Conservation (phyloP, 225 moss, liverwort and hornwort species). For the Straminergon stramineum region DNA sequence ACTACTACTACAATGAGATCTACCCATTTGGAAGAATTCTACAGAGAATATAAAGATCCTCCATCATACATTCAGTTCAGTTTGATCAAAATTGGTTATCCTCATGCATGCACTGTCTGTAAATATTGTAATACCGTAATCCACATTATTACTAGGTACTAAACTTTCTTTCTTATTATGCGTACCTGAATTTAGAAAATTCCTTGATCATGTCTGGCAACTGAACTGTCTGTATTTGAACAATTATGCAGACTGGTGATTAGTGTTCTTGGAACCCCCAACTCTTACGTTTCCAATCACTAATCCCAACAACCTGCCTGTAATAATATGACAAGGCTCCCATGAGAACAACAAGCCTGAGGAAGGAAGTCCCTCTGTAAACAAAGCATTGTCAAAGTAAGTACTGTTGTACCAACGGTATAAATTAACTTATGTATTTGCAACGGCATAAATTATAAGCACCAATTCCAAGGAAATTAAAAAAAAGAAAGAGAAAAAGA, state of each 20-base stretch:
- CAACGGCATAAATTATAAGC: background rate
- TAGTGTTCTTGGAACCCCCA: conserved; percentile 8
- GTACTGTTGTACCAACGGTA: background rate
- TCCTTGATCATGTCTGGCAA: background rate
- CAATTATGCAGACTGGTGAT: background rate
- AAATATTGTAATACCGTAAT: background rate
- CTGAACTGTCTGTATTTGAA: background rate
- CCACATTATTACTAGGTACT: background rate
- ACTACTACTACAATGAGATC: background rate
- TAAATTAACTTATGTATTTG: background rate
- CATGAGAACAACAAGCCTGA: background rate
- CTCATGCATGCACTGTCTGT: background rate
- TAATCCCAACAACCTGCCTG: conserved; percentile 1
- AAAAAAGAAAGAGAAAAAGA: background rate
- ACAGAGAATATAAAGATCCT: background rate
- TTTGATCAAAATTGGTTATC: background rate
- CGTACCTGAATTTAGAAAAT: background rate
- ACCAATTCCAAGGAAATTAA: background rate
- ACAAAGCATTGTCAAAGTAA: background rate
- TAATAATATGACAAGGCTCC: background rate
- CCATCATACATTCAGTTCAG: too few species aligned
- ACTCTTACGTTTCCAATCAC: background rate
- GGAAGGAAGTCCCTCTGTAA: background rate
- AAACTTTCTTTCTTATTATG: background rate
- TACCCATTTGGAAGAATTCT: background rate